Evolutionary conservation across 1,284 basidiomycete species (phyloP), one percentile per base, ranked within the genome.

Genomic region (Athelia psychrophila): DNA sequence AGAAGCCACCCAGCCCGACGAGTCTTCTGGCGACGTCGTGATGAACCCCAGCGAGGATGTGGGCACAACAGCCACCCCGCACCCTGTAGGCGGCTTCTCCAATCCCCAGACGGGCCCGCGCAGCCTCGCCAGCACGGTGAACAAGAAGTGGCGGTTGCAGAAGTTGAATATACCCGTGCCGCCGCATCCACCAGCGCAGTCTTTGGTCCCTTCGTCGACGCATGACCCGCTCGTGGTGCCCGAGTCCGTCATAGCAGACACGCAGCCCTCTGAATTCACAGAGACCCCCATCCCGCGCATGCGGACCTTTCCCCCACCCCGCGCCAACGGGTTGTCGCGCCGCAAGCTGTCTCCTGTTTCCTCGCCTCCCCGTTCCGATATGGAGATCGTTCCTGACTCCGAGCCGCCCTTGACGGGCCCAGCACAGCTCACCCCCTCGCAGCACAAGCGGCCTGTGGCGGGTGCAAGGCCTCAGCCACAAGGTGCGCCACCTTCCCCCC

Each of bases 371-470:
- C 38, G 57, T 23, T 35, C 22, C 33, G 68, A 63, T 4, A 67
- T 71, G 59, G 77, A 78, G 45, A 49, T 83, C 49, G 69, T 86
- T 18, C 81, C 83, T 3, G 83, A 84, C 59, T 84, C 80, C 6
- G 81, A 83, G 52, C 77, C 80, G 44, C 55, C 64, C 6, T 22
- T n/a, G 38, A 22, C 38, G 6, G 38, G n/a, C 38, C 38, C 38
- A 9, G 6, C n/a, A n/a, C n/a, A 8, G n/a, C 20, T n/a, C 5
- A 42, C 38, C n/a, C 38, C 38, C 38, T 42, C 20, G 6, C 27
- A 42, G 38, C 6, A 6, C 38, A 22, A n/a, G n/a, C 38, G 38
- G 8, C n/a, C 20, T n/a, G n/a, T n/a, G 27, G 27, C 27, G 27
- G 13, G 27, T 13, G 27, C 13, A 13, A 30, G 48, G 36, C 3